Conservation (phyloP, 169 alveolate genomes). For the Plasmodium inui region DNA sequence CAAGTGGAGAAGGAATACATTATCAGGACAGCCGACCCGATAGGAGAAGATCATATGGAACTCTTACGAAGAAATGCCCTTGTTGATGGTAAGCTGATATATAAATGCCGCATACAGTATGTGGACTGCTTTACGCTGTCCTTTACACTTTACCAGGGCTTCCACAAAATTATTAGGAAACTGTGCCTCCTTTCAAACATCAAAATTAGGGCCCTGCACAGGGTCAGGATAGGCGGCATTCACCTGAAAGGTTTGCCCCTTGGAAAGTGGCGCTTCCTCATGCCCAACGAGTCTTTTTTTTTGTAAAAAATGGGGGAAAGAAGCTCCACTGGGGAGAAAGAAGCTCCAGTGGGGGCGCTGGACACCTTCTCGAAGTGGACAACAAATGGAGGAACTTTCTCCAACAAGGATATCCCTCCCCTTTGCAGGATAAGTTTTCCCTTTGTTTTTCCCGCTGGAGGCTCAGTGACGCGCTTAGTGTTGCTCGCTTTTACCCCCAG, state of each 20-base stretch:
- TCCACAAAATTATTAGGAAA: slow-evolving; percentile 71
- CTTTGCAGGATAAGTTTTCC: background rate
- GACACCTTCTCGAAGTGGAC: background rate
- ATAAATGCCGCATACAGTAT: slow-evolving; percentile 67
- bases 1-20: slow-evolving; percentile 76
- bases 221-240: slow-evolving; percentile 59
- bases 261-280: slow-evolving; percentile 79
- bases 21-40: slow-evolving; percentile 35
- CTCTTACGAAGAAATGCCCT: slow-evolving; percentile 28
- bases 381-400: background rate
- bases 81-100: slow-evolving; percentile 76
- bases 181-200: slow-evolving; percentile 68
- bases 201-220: slow-evolving; percentile 71
- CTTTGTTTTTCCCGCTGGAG: background rate
- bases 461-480: background rate
- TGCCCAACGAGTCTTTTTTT: slow-evolving; percentile 77
- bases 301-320: background rate
- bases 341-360: background rate
- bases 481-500: background rate
- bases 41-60: slow-evolving; percentile 56
- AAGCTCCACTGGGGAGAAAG: background rate
- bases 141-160: slow-evolving; percentile 71
- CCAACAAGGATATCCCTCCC: background rate
- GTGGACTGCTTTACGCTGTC: slow-evolving; percentile 42
- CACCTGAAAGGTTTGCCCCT: slow-evolving; percentile 68